These are phyloP conservation scores for Ephemerocybe angulata DNA, from an alignment of 768 basidiomycete genomes.

Conservation along the genomic window DNA sequence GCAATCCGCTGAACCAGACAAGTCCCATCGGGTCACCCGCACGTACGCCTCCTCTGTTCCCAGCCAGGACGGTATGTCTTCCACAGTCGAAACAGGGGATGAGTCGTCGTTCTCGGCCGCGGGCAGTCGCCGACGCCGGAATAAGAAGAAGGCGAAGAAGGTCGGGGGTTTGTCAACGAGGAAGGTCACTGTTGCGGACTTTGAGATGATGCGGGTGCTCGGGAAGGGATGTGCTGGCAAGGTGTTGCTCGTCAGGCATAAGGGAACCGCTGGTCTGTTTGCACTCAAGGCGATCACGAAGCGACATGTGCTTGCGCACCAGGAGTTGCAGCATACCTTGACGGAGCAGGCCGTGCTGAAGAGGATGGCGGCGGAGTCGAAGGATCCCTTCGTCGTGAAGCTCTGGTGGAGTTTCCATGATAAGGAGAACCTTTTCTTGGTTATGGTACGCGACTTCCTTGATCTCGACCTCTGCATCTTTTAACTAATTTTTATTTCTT, in stretches of 20 bases:
- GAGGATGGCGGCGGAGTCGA: constrained; percentile 83
- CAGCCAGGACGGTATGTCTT: constrained; percentile 39
- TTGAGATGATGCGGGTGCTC: constrained; percentile 94
- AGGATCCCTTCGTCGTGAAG: constrained; percentile 93
- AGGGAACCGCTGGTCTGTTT: constrained; percentile 65
- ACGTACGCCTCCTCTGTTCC: constrained; percentile 52
- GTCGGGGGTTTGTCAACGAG: constrained; percentile 52
- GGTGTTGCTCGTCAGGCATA: constrained; percentile 86
- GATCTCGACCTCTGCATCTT: background rate
- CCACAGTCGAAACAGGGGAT: constrained; percentile 51
- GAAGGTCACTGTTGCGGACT: constrained; percentile 84
- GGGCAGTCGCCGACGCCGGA: constrained; percentile 19
- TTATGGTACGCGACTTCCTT: constrained; percentile 62
- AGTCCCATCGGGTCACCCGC: constrained; percentile 53
- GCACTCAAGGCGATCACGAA: constrained; percentile 99
- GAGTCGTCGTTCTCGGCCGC: constrained; percentile 69
- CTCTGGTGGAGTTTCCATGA: constrained; percentile 98
- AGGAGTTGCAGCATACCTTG: constrained; percentile 93
- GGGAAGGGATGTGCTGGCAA: constrained; percentile 98
- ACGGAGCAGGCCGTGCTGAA: constrained; percentile 96
- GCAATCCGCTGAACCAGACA: constrained; percentile 78
- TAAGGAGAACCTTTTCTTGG: constrained; percentile 93
- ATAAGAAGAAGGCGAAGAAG: constrained; percentile 31
- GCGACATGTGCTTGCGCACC: constrained; percentile 92
- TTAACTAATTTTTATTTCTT: constrained; percentile 3